Evolutionary conservation across 345 rosid species (phyloP).

Genomic region (Crucihimalaya himalaica): DNA sequence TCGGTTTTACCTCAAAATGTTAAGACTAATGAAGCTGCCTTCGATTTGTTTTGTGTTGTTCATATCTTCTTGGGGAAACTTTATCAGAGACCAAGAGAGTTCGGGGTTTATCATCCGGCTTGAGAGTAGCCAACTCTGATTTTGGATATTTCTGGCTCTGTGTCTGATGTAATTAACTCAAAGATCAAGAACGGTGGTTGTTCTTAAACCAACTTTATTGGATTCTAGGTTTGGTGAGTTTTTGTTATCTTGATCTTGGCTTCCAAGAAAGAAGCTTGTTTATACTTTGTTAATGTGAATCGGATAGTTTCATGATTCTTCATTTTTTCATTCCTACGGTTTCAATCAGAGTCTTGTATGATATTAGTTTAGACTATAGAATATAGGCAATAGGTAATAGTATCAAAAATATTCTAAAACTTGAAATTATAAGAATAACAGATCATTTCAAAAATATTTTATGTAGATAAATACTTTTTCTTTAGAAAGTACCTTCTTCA

Average conservation of each 20-base stretch:
- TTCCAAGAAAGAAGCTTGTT: background rate
- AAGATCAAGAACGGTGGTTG: background rate
- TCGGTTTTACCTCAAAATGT: background rate
- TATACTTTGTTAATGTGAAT: background rate
- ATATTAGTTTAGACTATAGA: no score
- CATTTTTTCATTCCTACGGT: background rate
- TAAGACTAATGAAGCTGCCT: background rate
- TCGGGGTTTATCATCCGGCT: background rate
- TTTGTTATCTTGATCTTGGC: slow-evolving; percentile 1
- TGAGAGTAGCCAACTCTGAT: background rate
- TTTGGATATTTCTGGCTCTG: background rate
- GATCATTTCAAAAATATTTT: background rate
- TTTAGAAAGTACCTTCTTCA: background rate
- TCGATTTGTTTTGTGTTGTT: background rate
- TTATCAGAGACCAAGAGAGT: background rate
- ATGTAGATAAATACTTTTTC: background rate
- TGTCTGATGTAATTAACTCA: background rate
- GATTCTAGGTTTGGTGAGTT: background rate
- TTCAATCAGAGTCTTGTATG: background rate
- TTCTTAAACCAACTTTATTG: background rate
- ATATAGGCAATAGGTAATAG: background rate
- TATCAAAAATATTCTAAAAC: background rate
- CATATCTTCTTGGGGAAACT: background rate
- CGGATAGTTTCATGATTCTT: background rate
- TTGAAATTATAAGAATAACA: background rate